A percentile compares a stretch with the other conserved stretches of the same genome.
Evolutionary conservation across 2,329 filamentous ascomycete species (phyloP).

Genomic region (Colletotrichum trifolii): DNA sequence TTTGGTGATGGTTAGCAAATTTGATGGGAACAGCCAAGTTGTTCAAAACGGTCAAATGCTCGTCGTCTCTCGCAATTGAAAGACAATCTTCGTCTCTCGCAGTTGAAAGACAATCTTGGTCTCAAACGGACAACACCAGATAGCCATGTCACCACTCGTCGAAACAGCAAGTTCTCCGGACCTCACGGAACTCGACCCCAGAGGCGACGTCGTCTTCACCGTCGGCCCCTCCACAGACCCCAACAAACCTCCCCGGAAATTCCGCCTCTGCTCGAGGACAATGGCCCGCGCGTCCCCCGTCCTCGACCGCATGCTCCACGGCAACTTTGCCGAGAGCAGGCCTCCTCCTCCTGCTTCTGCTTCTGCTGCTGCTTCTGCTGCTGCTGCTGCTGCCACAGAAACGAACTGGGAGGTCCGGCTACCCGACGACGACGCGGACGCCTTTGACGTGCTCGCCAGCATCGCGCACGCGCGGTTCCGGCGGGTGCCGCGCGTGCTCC

Average conservation of each 20-base stretch:
- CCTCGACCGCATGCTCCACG: constrained; percentile 45
- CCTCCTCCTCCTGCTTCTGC: not conserved
- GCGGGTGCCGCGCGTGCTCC: constrained; percentile 39
- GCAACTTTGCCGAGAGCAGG: constrained; percentile 40
- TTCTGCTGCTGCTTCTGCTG: not conserved
- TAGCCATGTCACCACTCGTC: constrained; percentile 13
- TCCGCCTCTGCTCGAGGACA: constrained; percentile 43
- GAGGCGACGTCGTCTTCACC: constrained; percentile 26
- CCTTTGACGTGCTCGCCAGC: constrained; percentile 45
- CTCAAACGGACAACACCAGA: not conserved
- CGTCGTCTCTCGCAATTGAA: too few species aligned
- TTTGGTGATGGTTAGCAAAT: constrained; percentile 1
- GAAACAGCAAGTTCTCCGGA: constrained; percentile 5
- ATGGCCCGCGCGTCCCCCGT: constrained; percentile 44
- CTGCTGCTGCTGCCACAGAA: not conserved
- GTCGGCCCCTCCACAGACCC: constrained; percentile 10
- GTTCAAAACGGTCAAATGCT: too few species aligned
- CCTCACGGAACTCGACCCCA: constrained; percentile 20
- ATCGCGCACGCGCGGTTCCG: constrained; percentile 46
- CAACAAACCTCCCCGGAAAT: constrained; percentile 32
- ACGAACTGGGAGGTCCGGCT: constrained; percentile 43
- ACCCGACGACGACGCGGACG: constrained; percentile 44
- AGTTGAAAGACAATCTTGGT: not conserved
- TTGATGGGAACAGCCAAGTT: too few species aligned
- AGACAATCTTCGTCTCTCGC: too few species aligned